Evolutionary conservation across 805 yeast genomes (phyloP).

Genomic region (Hanseniaspora hatyaiensis): DNA sequence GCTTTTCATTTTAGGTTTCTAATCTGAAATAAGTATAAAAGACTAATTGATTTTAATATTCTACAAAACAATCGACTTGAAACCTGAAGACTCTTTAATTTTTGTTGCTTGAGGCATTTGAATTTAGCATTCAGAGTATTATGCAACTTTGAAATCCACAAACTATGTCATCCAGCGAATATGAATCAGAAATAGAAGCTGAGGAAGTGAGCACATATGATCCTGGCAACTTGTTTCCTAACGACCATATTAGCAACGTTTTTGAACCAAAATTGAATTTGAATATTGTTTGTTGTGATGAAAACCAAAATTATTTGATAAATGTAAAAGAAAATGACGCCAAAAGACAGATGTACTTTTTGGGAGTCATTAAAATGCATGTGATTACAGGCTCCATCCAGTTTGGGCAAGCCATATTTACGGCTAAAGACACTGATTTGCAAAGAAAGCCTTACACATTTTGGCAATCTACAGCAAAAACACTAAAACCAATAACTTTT

Average conservation of each 20-base stretch:
- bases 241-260: not conserved
- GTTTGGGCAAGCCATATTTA: not conserved
- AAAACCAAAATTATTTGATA: not conserved
- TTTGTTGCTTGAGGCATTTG: too few relatives aligned
- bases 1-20: too few relatives aligned
- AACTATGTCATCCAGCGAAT: not conserved
- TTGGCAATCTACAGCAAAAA: constrained; percentile 12
- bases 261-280: not conserved
- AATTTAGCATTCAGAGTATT: not conserved
- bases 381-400: not conserved
- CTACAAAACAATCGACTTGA: too few relatives aligned
- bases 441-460: not conserved
- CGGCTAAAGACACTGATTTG: too few relatives aligned
- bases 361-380: not conserved
- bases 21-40: too few relatives aligned
- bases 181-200: constrained; percentile 4
- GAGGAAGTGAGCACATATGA: not conserved
- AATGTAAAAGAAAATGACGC: not conserved
- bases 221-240: too few relatives aligned
- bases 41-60: too few relatives aligned
- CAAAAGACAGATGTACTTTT: not conserved
- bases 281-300: not conserved
- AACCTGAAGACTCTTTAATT: too few relatives aligned
- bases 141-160: too few relatives aligned
- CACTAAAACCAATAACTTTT: not conserved